These are phyloP conservation scores for Tetrahymena borealis DNA, from an alignment of 73 alveolate species.

Conservation along the genomic window DNA sequence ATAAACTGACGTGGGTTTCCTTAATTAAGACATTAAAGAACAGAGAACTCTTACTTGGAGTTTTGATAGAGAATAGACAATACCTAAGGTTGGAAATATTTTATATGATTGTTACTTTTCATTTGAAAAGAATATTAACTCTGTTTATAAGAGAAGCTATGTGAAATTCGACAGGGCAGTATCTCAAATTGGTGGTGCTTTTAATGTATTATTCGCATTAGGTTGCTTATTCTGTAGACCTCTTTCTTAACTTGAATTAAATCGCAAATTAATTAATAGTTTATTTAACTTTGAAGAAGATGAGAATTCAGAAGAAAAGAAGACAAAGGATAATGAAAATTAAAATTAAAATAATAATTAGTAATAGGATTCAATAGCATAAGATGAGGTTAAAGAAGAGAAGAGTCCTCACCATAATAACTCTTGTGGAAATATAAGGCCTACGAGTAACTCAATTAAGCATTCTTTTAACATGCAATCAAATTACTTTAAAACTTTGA, in stretches of 20 bases:
- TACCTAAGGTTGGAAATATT: not conserved
- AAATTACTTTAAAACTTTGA: too few species aligned
- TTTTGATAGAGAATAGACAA: not conserved
- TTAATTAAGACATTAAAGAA: not conserved
- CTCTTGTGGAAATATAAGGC: too few species aligned
- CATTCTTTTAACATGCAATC: too few species aligned
- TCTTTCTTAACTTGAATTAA: not conserved
- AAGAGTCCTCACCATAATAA: too few species aligned
- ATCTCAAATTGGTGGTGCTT: not conserved
- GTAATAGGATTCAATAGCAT: too few species aligned
- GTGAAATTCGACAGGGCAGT: not conserved
- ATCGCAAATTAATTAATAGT: not conserved
- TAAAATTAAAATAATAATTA: not conserved
- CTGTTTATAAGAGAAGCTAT: not conserved
- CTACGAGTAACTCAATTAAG: too few species aligned
- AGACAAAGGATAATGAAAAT: not conserved
- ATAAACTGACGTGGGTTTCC: not conserved
- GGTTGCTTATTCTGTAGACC: not conserved
- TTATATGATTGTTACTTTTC: not conserved
- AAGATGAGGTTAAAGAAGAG: too few species aligned
- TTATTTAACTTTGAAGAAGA: not conserved
- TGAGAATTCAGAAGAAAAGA: not conserved
- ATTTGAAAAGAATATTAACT: not conserved
- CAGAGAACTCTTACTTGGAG: not conserved
- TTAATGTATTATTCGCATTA: not conserved